A percentile compares a stretch with the other conserved stretches of the same genome.
phyloP scores from a whole-genome alignment of 371 early-diverging fungal genomes.

The Rhizopus stolonifer region DNA sequence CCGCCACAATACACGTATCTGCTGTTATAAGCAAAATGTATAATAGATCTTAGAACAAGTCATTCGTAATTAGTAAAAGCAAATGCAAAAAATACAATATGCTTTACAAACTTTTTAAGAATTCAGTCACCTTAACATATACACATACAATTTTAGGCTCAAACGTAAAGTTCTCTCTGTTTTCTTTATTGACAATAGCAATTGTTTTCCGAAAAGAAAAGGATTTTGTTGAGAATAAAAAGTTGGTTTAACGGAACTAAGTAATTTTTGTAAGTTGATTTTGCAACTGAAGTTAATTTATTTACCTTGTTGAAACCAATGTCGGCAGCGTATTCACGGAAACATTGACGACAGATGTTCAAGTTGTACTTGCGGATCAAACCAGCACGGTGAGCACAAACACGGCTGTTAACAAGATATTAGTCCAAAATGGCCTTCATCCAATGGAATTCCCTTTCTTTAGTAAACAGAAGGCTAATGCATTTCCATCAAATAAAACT shows the following conservation, averaged over 20 bases:
- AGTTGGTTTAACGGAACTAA: slow-evolving; percentile 13
- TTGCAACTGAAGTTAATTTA: neutral
- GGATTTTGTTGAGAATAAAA: neutral
- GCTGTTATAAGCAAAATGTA: too few species aligned
- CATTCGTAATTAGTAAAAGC: too few species aligned
- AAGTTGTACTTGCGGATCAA: slow-evolving; percentile 99
- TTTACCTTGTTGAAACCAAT: slow-evolving; percentile 77
- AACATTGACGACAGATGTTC: slow-evolving; percentile 99
- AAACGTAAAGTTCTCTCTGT: neutral
- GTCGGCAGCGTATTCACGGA: slow-evolving; percentile 98
- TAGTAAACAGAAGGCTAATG: slow-evolving; percentile 1
- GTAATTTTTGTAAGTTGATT: neutral
- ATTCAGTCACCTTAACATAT: slow-evolving; percentile 3
- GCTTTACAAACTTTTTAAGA: too few species aligned
- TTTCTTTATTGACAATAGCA: neutral
- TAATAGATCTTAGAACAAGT: too few species aligned
- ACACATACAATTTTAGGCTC: slow-evolving; percentile 4
- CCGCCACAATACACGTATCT: too few species aligned
- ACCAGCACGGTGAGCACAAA: slow-evolving; percentile 98
- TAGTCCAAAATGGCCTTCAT: too few species aligned
- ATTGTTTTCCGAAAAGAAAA: neutral
- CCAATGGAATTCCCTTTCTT: slow-evolving; percentile 5
- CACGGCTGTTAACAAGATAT: slow-evolving; percentile 69
- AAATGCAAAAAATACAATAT: too few species aligned
- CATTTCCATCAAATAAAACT: neutral